Evolutionary conservation across 1,284 basidiomycete genomes (phyloP), one percentile per base, ranked within the genome.

Genomic region (Cutaneotrichosporon sp.): DNA sequence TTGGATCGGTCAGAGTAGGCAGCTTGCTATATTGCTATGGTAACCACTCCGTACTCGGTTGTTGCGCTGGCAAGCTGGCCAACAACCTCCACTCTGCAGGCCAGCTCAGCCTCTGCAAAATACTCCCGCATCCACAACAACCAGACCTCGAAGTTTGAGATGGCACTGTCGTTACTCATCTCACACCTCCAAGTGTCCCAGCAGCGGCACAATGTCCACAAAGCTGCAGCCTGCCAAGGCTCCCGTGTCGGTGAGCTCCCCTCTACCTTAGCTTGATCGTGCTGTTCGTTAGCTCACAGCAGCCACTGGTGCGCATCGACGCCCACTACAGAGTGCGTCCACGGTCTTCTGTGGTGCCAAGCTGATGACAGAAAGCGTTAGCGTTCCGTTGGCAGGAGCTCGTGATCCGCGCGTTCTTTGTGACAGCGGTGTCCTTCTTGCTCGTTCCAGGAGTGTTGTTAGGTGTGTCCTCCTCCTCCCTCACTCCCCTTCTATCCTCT

Each of bases 311-410:
- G 10, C 63, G 68, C 51, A 74, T 77, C 14, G 73, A 77, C 49
- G 61, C 65, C 11, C 76, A 77, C 49, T 77, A 76, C 46, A 60
- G 22, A 36, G 38, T 55, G 4, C 16, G 52, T 21, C 47, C 16
- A 5, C 34, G 40, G 31, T 13, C 26, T 2, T 14, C 49, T 40
- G 18, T 21, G 18, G 3, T 21, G 5, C 2, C 55, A 9, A 58
- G 57, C 65, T 66, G 47, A 64, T 52, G 34, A 13, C 57, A 77
- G 76, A 70, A 64, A 65, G 73, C 71, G 55, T 66, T 77, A 26
- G 63, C 64, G 4, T 64, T 67, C 50, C 65, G 77, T 55, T 77
- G 75, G 69, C 58, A 67, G 36, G 63, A 62, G 11, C 50, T 68
- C 10, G 52, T 71, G 2, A 50, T 71, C 10, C 64, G 65, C 42